These are phyloP conservation scores for Hortaea werneckii DNA, from an alignment of 2,329 filamentous ascomycete genomes.

Conservation along the genomic window DNA sequence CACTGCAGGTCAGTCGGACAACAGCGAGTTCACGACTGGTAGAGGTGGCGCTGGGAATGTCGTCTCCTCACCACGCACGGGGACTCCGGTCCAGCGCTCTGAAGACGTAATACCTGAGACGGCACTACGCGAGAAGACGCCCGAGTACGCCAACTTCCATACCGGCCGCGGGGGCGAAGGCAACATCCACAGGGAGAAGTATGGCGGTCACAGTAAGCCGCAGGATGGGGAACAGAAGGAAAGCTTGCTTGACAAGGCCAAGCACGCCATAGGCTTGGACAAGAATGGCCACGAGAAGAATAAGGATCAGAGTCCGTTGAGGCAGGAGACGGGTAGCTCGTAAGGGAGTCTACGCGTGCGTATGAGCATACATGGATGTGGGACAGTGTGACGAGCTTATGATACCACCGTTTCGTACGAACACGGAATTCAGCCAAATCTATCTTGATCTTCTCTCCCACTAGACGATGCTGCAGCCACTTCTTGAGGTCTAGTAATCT, in stretches of 20 bases:
- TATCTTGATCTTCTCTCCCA: too few species aligned
- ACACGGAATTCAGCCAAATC: too few species aligned
- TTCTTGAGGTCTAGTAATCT: too few species aligned
- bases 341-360: too few species aligned
- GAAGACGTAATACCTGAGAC: conserved; percentile 36
- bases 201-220: conserved; percentile 33
- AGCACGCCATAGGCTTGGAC: conserved; percentile 25
- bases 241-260: conserved; percentile 35
- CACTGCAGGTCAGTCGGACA: conserved; percentile 26
- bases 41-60: conserved; percentile 34
- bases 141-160: conserved; percentile 35
- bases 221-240: conserved; percentile 17
- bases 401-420: too few species aligned
- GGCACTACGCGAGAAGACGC: conserved; percentile 23
- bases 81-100: conserved; percentile 11
- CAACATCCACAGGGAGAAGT: conserved; percentile 39
- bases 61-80: conserved; percentile 20
- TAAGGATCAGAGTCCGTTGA: conserved; percentile 4
- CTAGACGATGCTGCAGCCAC: too few species aligned
- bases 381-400: too few species aligned
- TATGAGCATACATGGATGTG: too few species aligned
- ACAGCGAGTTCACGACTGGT: conserved; percentile 30
- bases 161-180: conserved; percentile 39
- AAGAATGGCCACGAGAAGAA: conserved; percentile 16
- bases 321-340: neutral